Evolutionary conservation across 1,139 yeast genomes (phyloP).

Genomic region (Debaryomyces subglobosus): DNA sequence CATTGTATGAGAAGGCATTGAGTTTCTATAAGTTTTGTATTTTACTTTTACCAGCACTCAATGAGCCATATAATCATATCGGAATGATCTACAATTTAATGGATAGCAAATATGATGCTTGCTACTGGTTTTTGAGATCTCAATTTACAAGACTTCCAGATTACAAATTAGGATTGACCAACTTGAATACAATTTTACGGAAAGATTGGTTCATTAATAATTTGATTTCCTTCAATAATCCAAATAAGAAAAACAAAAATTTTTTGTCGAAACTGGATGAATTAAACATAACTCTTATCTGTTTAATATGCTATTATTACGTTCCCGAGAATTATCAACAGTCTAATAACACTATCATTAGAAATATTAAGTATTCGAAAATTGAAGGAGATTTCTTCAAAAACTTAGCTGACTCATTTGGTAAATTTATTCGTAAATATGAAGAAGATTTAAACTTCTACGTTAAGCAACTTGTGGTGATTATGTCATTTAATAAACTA

Average conservation of each 20-base stretch:
- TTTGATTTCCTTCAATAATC: conserved; percentile 21
- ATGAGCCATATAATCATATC: conserved; percentile 67
- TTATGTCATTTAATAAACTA: conserved; percentile 25
- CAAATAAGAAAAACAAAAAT: conserved; percentile 10
- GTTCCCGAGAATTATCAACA: conserved; percentile 29
- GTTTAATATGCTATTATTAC: conserved; percentile 34
- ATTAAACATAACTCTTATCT: conserved; percentile 27
- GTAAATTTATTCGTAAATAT: conserved; percentile 11
- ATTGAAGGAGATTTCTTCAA: conserved; percentile 31
- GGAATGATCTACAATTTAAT: conserved; percentile 56
- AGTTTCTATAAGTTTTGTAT: conserved; percentile 56
- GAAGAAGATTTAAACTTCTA: conserved; percentile 18
- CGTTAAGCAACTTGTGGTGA: conserved; percentile 29
- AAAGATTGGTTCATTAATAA: conserved; percentile 35
- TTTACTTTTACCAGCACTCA: conserved; percentile 61
- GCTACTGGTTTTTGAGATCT: conserved; percentile 59
- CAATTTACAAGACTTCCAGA: conserved; percentile 56
- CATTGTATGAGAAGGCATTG: conserved; percentile 37
- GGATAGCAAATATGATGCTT: conserved; percentile 37
- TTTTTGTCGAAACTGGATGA: conserved; percentile 16
- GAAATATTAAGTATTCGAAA: conserved; percentile 26
- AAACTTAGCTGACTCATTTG: conserved; percentile 12
- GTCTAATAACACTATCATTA: conserved; percentile 27
- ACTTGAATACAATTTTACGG: conserved; percentile 35
- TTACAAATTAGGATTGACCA: conserved; percentile 42